Evolutionary conservation across 2,329 filamentous ascomycete species (phyloP).

Genomic region (Talaromyces islandicus): DNA sequence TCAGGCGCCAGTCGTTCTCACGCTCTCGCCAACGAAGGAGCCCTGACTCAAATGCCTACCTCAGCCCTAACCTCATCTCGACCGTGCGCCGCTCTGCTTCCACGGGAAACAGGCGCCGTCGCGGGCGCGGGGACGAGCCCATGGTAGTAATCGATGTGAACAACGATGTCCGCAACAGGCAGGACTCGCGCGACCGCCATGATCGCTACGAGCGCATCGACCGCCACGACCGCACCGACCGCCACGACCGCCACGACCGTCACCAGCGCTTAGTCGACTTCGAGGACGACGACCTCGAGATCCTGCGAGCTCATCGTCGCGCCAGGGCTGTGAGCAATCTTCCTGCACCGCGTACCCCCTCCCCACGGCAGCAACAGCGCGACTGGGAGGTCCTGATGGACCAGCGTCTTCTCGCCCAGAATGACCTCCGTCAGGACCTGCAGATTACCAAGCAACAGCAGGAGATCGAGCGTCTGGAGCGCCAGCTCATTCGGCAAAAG

Average conservation of each 20-base stretch:
- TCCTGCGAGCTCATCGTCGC: conserved; percentile 18
- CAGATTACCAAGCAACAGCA: conserved; percentile 29
- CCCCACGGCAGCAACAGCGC: conserved; percentile 17
- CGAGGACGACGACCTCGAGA: conserved; percentile 7
- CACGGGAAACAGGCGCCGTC: conserved; percentile 28
- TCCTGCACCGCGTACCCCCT: conserved; percentile 10
- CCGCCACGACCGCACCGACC: conserved; percentile 19
- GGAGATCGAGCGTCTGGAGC: conserved; percentile 31
- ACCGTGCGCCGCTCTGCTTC: conserved; percentile 30
- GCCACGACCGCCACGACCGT: conserved; percentile 15
- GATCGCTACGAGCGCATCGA: conserved; percentile 20
- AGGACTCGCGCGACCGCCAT: conserved; percentile 21
- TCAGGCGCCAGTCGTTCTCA: conserved; percentile 27
- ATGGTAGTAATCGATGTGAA: conserved; percentile 32
- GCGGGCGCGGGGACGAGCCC: conserved; percentile 17
- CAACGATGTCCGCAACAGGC: conserved; percentile 19
- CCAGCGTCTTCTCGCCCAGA: conserved; percentile 28
- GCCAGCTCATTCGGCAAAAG: conserved; percentile 22
- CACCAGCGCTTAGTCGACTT: conserved; percentile 11
- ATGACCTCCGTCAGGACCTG: conserved; percentile 28
- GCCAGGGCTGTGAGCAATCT: conserved; percentile 16
- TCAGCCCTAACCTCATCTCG: conserved; percentile 19
- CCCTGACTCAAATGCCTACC: conserved; percentile 18
- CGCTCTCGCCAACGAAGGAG: conserved; percentile 21
- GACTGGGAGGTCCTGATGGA: conserved; percentile 30